A percentile compares a stretch with the other conserved stretches of the same genome.
phyloP scores from a whole-genome alignment of 192 early-diverging fungal species.

The Gigaspora rosea region DNA sequence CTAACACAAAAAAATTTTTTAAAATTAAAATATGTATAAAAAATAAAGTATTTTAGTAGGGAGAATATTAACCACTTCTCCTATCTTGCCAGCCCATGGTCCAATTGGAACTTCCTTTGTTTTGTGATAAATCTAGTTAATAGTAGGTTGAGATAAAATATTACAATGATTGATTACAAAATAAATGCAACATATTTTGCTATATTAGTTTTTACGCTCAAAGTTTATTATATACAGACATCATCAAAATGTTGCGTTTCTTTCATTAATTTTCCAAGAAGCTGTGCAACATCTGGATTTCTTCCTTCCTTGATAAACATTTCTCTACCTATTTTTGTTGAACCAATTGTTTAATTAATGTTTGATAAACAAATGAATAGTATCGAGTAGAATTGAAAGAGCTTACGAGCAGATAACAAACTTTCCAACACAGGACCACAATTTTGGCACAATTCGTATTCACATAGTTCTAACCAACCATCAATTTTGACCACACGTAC shows the following conservation, averaged over 20 bases:
- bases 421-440: not conserved
- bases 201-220: no score
- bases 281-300: conserved; percentile 4
- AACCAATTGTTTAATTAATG: not conserved
- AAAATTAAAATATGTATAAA: not conserved
- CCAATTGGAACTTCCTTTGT: not conserved
- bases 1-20: not conserved
- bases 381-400: not conserved
- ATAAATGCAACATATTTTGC: no score
- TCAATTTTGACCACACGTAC: conserved; percentile 39
- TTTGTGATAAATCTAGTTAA: not conserved
- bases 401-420: not conserved
- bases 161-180: no score
- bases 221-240: not conserved
- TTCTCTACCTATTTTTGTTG: not conserved
- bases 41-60: not conserved
- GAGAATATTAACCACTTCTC: not conserved
- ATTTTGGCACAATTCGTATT: conserved; percentile 34
- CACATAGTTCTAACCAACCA: conserved; percentile 45
- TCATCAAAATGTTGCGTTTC: not conserved
- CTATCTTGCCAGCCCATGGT: not conserved
- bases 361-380: not conserved
- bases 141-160: not conserved
- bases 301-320: not conserved
- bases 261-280: conserved; percentile 9